A percentile compares a stretch with the other conserved stretches of the same genome.
phyloP scores from a whole-genome alignment of 768 basidiomycete genomes.

The Mycena venus region DNA sequence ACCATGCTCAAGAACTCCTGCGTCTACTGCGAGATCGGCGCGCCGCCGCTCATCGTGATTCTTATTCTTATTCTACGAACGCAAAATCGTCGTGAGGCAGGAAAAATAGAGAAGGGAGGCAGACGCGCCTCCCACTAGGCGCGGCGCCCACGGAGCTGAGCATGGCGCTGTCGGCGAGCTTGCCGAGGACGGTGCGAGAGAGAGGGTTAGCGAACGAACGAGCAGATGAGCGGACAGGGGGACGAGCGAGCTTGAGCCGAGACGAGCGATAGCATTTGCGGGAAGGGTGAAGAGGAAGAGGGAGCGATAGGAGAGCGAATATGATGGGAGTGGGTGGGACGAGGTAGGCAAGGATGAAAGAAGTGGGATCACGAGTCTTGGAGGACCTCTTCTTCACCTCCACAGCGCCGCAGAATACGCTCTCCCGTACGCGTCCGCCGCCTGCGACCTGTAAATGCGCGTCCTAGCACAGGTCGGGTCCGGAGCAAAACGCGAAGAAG shows the following conservation, averaged over 20 bases:
- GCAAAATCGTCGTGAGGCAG: background rate
- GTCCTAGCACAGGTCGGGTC: too few relatives aligned
- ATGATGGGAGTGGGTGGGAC: too few relatives aligned
- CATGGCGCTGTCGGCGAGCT: conserved; percentile 81
- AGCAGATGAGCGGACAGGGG: too few relatives aligned
- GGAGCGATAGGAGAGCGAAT: too few relatives aligned
- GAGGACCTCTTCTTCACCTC: conserved; percentile 73
- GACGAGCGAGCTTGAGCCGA: too few relatives aligned
- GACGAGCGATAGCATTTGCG: too few relatives aligned
- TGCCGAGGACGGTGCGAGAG: conserved; percentile 68
- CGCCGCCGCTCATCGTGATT: conserved; percentile 87
- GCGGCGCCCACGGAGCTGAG: conserved; percentile 69
- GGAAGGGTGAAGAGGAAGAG: too few relatives aligned
- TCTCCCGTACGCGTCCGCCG: conserved; percentile 76
- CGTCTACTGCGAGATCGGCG: conserved; percentile 86
- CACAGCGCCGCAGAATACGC: conserved; percentile 85
- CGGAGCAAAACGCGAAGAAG: too few relatives aligned
- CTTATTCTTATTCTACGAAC: conserved; percentile 74
- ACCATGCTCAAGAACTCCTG: conserved; percentile 91
- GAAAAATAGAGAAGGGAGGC: background rate
- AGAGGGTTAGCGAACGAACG: too few relatives aligned
- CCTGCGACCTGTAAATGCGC: too few relatives aligned
- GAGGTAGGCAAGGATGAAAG: too few relatives aligned
- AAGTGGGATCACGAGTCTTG: too few relatives aligned
- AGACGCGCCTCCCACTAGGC: background rate